These are phyloP conservation scores for Amaranthus hypochondriacus DNA, from an alignment of 148 eudicot genomes.

Conservation along the genomic window DNA sequence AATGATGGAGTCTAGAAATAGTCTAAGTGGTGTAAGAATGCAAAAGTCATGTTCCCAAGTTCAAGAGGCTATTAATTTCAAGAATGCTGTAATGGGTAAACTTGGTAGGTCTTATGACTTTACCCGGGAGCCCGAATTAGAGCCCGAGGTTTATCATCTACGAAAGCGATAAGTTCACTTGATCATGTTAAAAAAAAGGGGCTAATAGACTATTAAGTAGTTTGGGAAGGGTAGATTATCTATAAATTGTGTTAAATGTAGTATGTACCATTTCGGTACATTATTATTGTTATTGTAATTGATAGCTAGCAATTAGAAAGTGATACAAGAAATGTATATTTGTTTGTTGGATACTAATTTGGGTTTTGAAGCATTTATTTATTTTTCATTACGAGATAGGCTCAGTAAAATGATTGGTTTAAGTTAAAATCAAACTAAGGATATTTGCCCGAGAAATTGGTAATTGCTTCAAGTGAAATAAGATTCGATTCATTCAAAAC, in stretches of 20 bases:
- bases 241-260: conserved; percentile 7
- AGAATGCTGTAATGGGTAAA: conserved; percentile 69
- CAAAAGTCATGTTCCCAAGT: conserved; percentile 74
- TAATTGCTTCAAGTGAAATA: no score
- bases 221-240: not conserved
- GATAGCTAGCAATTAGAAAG: conserved; percentile 1
- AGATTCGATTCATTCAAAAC: no score
- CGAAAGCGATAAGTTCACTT: conserved; percentile 8
- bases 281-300: not conserved
- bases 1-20: conserved; percentile 71
- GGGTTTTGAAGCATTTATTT: not conserved
- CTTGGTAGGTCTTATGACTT: conserved; percentile 45
- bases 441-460: no score
- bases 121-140: conserved; percentile 15
- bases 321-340: conserved; percentile 14
- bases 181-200: no score
- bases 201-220: not conserved
- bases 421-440: no score
- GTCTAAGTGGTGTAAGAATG: conserved; percentile 72
- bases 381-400: no score
- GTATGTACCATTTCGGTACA: conserved; percentile 24
- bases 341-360: not conserved
- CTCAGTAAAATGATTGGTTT: no score
- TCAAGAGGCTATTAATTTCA: conserved; percentile 62
- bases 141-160: conserved; percentile 18